Percentiles rank a stretch among this genome's conserved stretches.
phyloP scores from a whole-genome alignment of 176 grass and related monocot genomes.

The Triticum dicoccoides region DNA sequence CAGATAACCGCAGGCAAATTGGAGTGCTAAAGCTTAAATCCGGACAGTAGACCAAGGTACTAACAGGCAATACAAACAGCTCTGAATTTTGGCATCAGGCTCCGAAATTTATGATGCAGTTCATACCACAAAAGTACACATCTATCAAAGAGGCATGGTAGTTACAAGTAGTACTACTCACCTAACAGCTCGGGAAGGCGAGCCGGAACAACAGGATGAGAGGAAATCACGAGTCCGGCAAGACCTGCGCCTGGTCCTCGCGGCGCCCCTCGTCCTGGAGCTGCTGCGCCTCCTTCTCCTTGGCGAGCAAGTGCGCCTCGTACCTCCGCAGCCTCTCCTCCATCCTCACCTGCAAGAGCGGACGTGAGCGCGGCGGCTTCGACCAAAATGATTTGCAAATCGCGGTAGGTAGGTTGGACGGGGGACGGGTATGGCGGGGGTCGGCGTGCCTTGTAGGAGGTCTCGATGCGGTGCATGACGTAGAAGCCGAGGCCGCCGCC shows the following conservation, averaged over 20 bases:
- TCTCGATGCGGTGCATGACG: slow-evolving; percentile 85
- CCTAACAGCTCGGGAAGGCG: slow-evolving; percentile 3
- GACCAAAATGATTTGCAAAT: not conserved
- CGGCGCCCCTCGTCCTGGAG: slow-evolving; percentile 28
- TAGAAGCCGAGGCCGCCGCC: slow-evolving; percentile 79
- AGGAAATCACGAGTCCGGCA: slow-evolving; percentile 55
- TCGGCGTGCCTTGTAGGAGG: slow-evolving; percentile 66
- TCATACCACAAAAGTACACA: not conserved
- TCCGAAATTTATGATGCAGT: not conserved
- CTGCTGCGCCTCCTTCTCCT: slow-evolving; percentile 41
- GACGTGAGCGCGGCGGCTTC: not conserved
- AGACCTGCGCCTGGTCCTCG: slow-evolving; percentile 50
- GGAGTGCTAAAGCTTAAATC: too few species aligned
- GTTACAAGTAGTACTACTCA: not conserved
- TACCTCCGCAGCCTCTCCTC: slow-evolving; percentile 72
- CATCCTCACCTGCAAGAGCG: slow-evolving; percentile 56
- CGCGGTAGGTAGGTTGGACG: too few species aligned
- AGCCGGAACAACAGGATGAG: not conserved
- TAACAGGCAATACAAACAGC: not conserved
- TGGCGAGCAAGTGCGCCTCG: slow-evolving; percentile 63
- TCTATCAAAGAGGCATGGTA: not conserved
- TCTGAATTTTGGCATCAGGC: not conserved
- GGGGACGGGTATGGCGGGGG: not conserved
- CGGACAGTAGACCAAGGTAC: not conserved
- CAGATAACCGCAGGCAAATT: too few species aligned